A percentile compares a stretch with the other conserved stretches of the same genome.
These are phyloP conservation scores for Cryptosporidium tyzzeri DNA, from an alignment of 169 alveolate species.

Conservation along the genomic window DNA sequence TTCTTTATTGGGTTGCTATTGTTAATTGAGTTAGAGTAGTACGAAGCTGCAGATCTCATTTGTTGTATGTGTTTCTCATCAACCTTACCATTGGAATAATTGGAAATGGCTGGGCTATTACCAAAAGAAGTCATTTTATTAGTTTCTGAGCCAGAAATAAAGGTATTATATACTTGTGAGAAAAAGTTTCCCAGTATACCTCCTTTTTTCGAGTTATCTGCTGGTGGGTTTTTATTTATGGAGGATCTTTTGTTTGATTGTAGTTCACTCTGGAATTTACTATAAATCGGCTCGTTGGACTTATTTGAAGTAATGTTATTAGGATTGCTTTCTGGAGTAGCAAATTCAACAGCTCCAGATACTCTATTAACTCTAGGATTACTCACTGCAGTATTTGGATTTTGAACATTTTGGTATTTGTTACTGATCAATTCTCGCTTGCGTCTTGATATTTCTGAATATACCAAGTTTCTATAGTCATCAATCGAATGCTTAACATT, in stretches of 20 bases:
- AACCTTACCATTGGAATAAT: slow-evolving; percentile 1
- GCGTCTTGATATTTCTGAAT: slow-evolving; percentile 85
- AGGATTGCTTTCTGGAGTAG: background rate
- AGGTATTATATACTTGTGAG: slow-evolving; percentile 56
- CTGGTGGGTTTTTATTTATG: background rate
- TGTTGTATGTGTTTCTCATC: slow-evolving; percentile 57
- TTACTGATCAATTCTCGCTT: slow-evolving; percentile 81
- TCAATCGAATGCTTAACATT: slow-evolving; percentile 86
- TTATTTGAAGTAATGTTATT: background rate
- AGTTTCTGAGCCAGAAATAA: slow-evolving; percentile 44
- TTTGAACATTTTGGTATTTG: background rate
- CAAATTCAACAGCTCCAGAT: background rate
- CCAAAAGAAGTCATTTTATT: background rate
- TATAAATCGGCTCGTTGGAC: background rate
- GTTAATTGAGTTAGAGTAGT: slow-evolving; percentile 6
- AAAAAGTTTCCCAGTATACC: slow-evolving; percentile 50
- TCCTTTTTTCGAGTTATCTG: background rate
- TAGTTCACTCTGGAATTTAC: background rate
- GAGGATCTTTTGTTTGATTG: slow-evolving; percentile 13
- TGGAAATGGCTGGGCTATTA: background rate
- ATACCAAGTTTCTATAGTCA: slow-evolving; percentile 88
- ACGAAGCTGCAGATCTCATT: slow-evolving; percentile 57
- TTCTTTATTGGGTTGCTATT: background rate
- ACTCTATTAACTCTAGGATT: background rate
- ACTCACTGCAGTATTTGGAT: background rate